Conservation (phyloP, 2,329 filamentous ascomycete genomes). For the Trichoderma lentiforme region DNA sequence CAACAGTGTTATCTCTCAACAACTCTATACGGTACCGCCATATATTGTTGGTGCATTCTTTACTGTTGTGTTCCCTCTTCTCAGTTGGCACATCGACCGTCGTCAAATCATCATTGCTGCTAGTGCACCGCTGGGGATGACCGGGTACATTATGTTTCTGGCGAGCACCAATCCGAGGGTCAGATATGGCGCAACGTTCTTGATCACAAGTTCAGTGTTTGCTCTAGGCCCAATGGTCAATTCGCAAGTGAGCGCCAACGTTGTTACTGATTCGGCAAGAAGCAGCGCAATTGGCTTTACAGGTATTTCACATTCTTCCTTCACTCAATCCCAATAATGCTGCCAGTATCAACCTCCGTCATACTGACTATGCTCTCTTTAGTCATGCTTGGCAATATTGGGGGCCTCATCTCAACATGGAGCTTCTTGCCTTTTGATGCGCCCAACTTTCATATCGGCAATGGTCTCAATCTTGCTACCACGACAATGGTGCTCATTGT, state of each 20-base stretch:
- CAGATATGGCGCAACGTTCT: slow-evolving; percentile 67
- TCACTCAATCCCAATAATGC: neutral
- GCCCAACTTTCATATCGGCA: neutral
- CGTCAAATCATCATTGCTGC: slow-evolving; percentile 60
- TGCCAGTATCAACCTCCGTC: neutral
- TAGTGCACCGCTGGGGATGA: slow-evolving; percentile 61
- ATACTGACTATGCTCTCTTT: neutral
- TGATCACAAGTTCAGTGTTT: slow-evolving; percentile 63
- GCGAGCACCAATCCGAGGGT: slow-evolving; percentile 49
- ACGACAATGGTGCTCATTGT: neutral
- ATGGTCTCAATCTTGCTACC: neutral
- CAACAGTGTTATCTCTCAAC: slow-evolving; percentile 55
- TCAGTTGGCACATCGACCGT: slow-evolving; percentile 58
- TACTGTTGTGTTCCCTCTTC: slow-evolving; percentile 56
- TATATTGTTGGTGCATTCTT: slow-evolving; percentile 68
- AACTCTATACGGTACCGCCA: slow-evolving; percentile 67
- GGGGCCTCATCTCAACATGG: neutral
- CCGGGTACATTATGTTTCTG: slow-evolving; percentile 61
- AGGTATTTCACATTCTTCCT: slow-evolving; percentile 55
- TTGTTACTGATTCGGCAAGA: slow-evolving; percentile 67
- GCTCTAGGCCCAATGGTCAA: slow-evolving; percentile 62
- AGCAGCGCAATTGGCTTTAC: slow-evolving; percentile 63
- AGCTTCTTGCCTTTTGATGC: neutral
- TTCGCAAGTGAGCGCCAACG: slow-evolving; percentile 65
- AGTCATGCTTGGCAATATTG: neutral